phyloP scores from a whole-genome alignment of 768 basidiomycete species.

The Melanogaster broomeanus region DNA sequence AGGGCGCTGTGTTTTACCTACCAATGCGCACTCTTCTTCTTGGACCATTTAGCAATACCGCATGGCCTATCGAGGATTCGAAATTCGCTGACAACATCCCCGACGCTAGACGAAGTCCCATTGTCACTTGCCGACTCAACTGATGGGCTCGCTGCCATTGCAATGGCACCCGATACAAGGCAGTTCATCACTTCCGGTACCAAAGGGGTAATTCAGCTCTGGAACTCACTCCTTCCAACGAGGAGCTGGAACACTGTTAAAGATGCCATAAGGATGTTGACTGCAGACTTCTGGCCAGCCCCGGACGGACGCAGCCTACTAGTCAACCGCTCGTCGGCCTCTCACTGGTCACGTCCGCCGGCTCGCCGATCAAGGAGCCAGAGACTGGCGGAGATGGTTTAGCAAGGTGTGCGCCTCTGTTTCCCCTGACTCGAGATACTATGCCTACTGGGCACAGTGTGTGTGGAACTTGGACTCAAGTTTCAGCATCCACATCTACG shows the following conservation, averaged over 20 bases:
- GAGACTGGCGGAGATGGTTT: conserved; percentile 12
- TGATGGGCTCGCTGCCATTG: conserved; percentile 3
- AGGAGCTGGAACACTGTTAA: conserved; percentile 7
- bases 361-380: conserved; percentile 6
- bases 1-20: conserved; percentile 1
- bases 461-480: conserved; percentile 13
- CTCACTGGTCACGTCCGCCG: neutral
- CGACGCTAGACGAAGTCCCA: conserved; percentile 9
- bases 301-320: conserved; percentile 13
- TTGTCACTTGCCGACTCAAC: neutral
- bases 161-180: conserved; percentile 8
- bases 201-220: conserved; percentile 11
- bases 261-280: neutral
- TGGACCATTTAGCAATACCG: neutral
- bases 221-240: conserved; percentile 6
- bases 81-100: neutral
- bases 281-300: conserved; percentile 7
- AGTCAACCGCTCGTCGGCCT: conserved; percentile 9
- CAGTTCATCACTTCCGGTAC: conserved; percentile 7
- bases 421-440: conserved; percentile 17
- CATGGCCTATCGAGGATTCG: conserved; percentile 7
- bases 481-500: conserved; percentile 19
- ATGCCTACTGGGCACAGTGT: conserved; percentile 20
- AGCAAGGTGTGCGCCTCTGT: neutral
- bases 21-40: neutral